Conservation (phyloP, 73 alveolate genomes). For the Paramecium bursaria region DNA sequence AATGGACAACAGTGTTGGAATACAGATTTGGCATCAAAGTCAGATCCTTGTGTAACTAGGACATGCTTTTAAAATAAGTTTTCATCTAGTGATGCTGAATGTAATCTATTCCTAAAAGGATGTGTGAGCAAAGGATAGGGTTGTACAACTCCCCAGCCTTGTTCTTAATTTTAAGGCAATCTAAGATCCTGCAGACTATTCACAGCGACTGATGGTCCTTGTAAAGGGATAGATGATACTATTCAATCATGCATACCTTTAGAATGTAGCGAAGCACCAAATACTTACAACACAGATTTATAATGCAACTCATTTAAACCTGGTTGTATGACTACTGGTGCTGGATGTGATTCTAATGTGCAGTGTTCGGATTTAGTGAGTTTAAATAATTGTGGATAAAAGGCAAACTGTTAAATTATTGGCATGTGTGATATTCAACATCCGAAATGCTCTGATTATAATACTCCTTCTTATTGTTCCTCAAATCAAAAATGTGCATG, state of each 20-base stretch:
- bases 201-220: conserved; percentile 58
- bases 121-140: conserved; percentile 23
- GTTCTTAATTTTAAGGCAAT: conserved; percentile 3
- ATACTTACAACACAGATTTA: conserved; percentile 38
- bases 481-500: conserved; percentile 40
- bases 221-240: conserved; percentile 4
- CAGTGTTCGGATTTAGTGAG: conserved; percentile 11
- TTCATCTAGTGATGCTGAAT: background rate
- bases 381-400: conserved; percentile 25
- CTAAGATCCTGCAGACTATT: background rate
- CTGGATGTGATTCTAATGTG: conserved; percentile 7
- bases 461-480: background rate
- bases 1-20: conserved; percentile 51
- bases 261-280: conserved; percentile 46
- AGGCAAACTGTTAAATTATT: background rate
- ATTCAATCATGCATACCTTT: background rate
- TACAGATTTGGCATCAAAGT: background rate
- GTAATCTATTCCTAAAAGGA: background rate
- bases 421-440: conserved; percentile 18
- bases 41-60: conserved; percentile 2
- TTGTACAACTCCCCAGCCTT: background rate
- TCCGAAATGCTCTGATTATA: conserved; percentile 13
- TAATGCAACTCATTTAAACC: conserved; percentile 18
- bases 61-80: background rate
- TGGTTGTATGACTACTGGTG: conserved; percentile 46